Conservation (phyloP, 495 filamentous ascomycete species). For the Copromyces sp. region DNA sequence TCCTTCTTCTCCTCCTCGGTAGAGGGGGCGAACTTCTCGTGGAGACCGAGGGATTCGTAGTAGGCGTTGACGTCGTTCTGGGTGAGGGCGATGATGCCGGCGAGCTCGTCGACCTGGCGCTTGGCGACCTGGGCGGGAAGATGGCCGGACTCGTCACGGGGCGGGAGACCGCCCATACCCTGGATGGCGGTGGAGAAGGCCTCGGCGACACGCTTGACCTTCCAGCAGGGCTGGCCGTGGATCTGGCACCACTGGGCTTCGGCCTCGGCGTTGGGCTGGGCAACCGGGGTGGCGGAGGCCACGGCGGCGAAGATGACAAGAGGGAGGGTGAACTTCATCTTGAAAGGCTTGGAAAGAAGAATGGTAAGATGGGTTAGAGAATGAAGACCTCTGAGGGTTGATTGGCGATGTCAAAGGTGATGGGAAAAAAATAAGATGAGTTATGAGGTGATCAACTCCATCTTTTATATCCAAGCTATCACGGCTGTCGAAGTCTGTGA, state of each 20-base stretch:
- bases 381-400: constrained; percentile 1
- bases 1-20: constrained; percentile 4
- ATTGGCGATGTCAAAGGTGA: constrained; percentile 1
- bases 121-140: constrained; percentile 13
- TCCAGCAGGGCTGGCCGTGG: constrained; percentile 28
- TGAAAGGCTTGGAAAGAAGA: constrained; percentile 8
- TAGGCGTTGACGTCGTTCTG: constrained; percentile 16
- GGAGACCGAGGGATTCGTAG: constrained; percentile 14
- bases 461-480: neutral
- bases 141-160: constrained; percentile 12
- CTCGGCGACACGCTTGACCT: constrained; percentile 27
- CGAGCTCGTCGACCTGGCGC: constrained; percentile 21
- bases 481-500: neutral
- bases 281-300: constrained; percentile 11
- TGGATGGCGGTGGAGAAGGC: constrained; percentile 23
- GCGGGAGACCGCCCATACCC: constrained; percentile 4
- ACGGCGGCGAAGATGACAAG: constrained; percentile 23
- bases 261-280: constrained; percentile 16
- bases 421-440: neutral
- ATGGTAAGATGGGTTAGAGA: constrained; percentile 4
- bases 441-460: neutral
- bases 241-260: constrained; percentile 20
- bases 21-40: constrained; percentile 1
- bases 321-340: constrained; percentile 30
- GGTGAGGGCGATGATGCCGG: constrained; percentile 17